Evolutionary conservation across 202 grass and related monocot species (phyloP), one percentile per base, ranked within the genome.

Genomic region (Schoenoplectus tabernaemontani): DNA sequence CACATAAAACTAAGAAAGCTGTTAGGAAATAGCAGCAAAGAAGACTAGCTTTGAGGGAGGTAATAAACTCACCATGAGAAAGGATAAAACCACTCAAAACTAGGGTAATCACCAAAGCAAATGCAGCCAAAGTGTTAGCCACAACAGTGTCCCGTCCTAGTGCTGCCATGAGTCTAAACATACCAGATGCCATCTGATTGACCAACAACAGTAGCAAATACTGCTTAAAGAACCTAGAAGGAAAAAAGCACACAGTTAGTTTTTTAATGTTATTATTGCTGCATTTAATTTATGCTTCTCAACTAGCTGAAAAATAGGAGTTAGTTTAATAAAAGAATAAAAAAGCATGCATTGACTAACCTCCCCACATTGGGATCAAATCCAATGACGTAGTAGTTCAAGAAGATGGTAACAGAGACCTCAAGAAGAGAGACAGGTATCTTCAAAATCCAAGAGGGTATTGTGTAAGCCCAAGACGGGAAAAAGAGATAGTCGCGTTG

Each of bases 381-480:
- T n/a, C 91, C 93, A 17, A 93, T 93, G 51, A 93, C 89, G 66
- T 97, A 97, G 64, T 97, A 97, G 64, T 82, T 89, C 82, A 89
- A 78, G 83, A 97, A 91, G 13, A 93, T 88, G 42, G 82, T 85
- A 57, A 91, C 83, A 2, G 81, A 89, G 11, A 89, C 89, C 82
- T 97, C 93, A 23, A 93, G 1, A 57, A 87, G 89, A 15, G 93
- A 71, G 62, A 97, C 81, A 0, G 93, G 89, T 80, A 97, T 88
- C 88, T 93, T 97, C 11, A 97, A 84, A 58, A 97, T 90, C 91
- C 93, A 97, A 28, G 85, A 81, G 5, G 93, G 93, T 72, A 97
- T 58, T 20, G 89, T 64, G 36, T 97, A 97, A 38, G 87, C 70
- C 93, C 93, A 97, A 61, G 91, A 76, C 1, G 93, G 93, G 63